Evolutionary conservation across 1,284 basidiomycete species (phyloP).

Genomic region (Leccinum fuscescens): DNA sequence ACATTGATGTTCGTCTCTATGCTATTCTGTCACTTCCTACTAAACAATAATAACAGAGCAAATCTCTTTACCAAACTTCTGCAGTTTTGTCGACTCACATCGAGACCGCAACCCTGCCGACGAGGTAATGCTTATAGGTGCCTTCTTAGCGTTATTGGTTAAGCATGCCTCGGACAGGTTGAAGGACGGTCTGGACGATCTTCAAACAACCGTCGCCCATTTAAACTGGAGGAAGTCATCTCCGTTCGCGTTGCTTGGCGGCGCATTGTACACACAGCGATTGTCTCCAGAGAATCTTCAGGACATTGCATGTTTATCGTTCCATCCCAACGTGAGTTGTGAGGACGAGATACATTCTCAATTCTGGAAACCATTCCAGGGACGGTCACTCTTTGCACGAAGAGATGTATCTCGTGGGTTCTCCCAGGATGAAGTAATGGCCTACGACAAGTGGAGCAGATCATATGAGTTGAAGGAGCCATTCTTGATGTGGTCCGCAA

Average conservation of each 20-base stretch:
- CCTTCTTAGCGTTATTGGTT: not conserved
- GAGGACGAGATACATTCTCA: not conserved
- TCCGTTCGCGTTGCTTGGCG: constrained; percentile 58
- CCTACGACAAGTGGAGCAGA: constrained; percentile 40
- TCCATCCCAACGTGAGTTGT: constrained; percentile 25
- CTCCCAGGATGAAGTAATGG: constrained; percentile 33
- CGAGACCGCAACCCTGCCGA: constrained; percentile 62
- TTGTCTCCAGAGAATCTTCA: constrained; percentile 28
- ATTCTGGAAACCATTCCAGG: constrained; percentile 12
- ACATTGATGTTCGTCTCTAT: constrained; percentile 36
- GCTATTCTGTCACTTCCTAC: constrained; percentile 3
- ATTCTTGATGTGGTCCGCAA: constrained; percentile 37
- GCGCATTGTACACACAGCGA: constrained; percentile 46
- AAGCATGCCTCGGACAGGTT: constrained; percentile 33
- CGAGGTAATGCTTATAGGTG: constrained; percentile 46
- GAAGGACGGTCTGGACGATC: constrained; percentile 39
- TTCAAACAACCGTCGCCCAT: constrained; percentile 46
- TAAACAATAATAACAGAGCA: constrained; percentile 33
- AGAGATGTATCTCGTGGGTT: constrained; percentile 60
- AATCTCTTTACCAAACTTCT: constrained; percentile 53
- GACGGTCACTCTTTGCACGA: constrained; percentile 37
- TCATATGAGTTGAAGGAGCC: constrained; percentile 31
- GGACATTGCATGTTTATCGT: constrained; percentile 47
- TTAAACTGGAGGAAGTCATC: constrained; percentile 56
- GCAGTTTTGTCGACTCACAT: constrained; percentile 68